phyloP scores from a whole-genome alignment of 2,329 filamentous ascomycete genomes.

The Pezicula rhizophila region DNA sequence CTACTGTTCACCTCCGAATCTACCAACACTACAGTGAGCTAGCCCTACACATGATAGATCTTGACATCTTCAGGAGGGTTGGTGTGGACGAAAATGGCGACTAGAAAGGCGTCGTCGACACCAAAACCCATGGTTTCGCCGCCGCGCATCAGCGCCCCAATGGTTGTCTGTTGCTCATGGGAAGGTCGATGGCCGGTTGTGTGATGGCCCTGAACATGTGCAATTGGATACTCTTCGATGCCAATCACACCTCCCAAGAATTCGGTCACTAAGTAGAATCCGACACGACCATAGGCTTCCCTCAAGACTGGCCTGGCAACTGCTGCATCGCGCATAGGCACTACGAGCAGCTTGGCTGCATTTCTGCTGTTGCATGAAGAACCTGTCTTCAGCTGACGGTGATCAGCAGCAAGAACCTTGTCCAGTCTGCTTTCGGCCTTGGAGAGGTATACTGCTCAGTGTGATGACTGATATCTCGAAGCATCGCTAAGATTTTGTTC shows the following conservation, averaged over 20 bases:
- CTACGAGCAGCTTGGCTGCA: conserved; percentile 45
- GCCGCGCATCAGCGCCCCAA: conserved; percentile 57
- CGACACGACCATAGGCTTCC: conserved; percentile 41
- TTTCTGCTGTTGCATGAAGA: conserved; percentile 37
- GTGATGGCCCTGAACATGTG: conserved; percentile 43
- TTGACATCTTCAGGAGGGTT: conserved; percentile 34
- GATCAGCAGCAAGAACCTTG: conserved; percentile 6
- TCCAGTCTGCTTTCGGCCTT: conserved; percentile 6
- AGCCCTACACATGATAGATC: conserved; percentile 32
- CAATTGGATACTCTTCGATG: conserved; percentile 40
- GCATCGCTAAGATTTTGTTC: conserved; percentile 19
- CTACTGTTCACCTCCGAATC: conserved; percentile 58
- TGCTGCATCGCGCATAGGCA: conserved; percentile 44
- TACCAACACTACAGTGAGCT: conserved; percentile 43
- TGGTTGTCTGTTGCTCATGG: conserved; percentile 42
- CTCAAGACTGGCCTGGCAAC: conserved; percentile 40
- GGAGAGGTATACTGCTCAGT: conserved; percentile 28
- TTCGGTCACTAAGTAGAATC: conserved; percentile 47
- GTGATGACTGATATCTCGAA: conserved; percentile 34
- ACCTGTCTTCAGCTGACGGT: conserved; percentile 31
- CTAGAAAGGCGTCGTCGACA: conserved; percentile 45
- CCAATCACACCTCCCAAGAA: conserved; percentile 42
- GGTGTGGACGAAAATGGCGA: conserved; percentile 46
- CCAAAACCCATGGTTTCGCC: conserved; percentile 57
- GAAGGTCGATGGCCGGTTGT: conserved; percentile 40